A percentile compares a stretch with the other conserved stretches of the same genome.
phyloP scores from a whole-genome alignment of 1,284 basidiomycete species.

The Xanthoconium separans region DNA sequence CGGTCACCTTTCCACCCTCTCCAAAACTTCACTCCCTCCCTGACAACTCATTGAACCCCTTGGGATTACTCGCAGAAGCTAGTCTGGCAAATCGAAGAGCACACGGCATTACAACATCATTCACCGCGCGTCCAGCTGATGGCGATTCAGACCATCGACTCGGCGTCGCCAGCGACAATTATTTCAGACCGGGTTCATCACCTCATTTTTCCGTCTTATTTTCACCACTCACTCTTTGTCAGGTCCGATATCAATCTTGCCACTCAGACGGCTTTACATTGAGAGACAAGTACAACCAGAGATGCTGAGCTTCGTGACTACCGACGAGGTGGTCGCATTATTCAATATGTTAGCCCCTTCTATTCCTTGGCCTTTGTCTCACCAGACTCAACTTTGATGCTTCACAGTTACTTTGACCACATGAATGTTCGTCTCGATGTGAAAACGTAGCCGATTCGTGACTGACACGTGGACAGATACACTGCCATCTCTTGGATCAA shows the following conservation, averaged over 20 bases:
- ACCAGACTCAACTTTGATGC: constrained; percentile 14
- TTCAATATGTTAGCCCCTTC: constrained; percentile 79
- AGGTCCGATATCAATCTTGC: constrained; percentile 84
- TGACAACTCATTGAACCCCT: constrained; percentile 87
- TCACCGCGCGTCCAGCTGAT: constrained; percentile 39
- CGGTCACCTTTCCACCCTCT: constrained; percentile 36
- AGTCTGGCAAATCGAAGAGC: constrained; percentile 82
- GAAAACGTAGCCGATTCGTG: not conserved
- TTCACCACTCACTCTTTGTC: constrained; percentile 10
- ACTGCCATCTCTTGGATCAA: constrained; percentile 73
- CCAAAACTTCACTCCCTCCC: constrained; percentile 87
- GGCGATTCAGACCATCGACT: constrained; percentile 46
- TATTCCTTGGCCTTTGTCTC: constrained; percentile 11
- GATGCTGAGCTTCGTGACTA: constrained; percentile 81
- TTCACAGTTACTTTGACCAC: constrained; percentile 68
- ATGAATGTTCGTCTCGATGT: constrained; percentile 57
- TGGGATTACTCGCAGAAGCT: constrained; percentile 89
- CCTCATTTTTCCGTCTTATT: not conserved
- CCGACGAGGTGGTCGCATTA: constrained; percentile 84
- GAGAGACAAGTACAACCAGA: constrained; percentile 89
- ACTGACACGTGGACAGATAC: constrained; percentile 49
- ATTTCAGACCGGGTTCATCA: constrained; percentile 86
- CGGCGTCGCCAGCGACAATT: constrained; percentile 88
- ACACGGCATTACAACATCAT: constrained; percentile 39
- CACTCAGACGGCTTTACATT: constrained; percentile 83